Evolutionary conservation across 2,329 filamentous ascomycete species (phyloP), one percentile per base, ranked within the genome.

Genomic region (Clonostachys rhizophaga): DNA sequence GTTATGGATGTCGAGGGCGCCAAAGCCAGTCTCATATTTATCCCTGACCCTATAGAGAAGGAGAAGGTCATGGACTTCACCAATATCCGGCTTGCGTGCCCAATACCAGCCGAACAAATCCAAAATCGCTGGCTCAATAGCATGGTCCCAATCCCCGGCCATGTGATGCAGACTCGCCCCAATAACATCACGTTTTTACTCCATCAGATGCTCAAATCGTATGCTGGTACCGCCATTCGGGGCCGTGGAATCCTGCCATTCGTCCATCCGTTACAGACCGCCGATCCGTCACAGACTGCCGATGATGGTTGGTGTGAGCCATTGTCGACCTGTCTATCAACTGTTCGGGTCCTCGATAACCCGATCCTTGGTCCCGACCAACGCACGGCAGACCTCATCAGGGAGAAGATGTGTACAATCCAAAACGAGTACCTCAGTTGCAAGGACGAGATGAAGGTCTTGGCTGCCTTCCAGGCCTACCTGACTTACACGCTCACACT

Each of bases 381-480:
- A 30, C 6, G 8, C 24, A 10, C 24, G 24, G 9, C 9, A 30
- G 9, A 30, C 24, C 24, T 30, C 24, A 30, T 30, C 24, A 30
- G 24, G 24, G 9, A 10, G 8, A 10, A 9, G 24, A 30, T 30
- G 24, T 30, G 9, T 30, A 10, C 2, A 9, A 30, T 30, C 4
- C 8, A 30, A 30, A 30, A 30, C 8, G 24, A 30, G 24, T 30
- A 30, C 24, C 24, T 30, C 8, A 9, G 3, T 3, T 30, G 8
- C 24, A 30, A 8, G 6, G 24, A 8, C 24, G 8, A 9, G 24
- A 30, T 30, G 24, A 10, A 10, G 8, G 8, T 10, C 24, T 30
- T 30, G n/a, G 6, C 68, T 0, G 61, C 69, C 2, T 77, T 79
- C 36, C 78, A 81, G 50, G 72, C 76, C 0, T 78, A 77, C 54